Base-by-base conservation (phyloP, 2,329 filamentous ascomycete species). In the Exophiala sideris region DNA sequence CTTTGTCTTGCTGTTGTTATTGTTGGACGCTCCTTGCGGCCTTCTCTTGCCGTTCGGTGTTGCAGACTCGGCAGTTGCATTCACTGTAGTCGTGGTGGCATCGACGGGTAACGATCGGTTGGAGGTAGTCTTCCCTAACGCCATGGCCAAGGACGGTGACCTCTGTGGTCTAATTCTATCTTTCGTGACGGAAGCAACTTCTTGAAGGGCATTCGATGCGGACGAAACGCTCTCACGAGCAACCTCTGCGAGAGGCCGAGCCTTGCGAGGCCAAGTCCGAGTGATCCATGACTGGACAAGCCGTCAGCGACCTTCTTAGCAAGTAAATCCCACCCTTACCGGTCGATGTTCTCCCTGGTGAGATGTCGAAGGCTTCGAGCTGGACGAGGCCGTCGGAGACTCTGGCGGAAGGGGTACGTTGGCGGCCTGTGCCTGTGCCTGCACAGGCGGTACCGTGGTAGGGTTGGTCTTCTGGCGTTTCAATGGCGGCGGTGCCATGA, bases 211-310 rank as follows among this genome's bases (percentile, higher is more conserved):
- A 56, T 68, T 69, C 56, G 69, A 69, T 39, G 72, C 69, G 46
- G 72, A 73, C 36, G 73, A 74, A 46, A 76, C 76, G 63, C 73
- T 77, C 65, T 78, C 76, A 63, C 71, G 71, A 58, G 73, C 74
- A 66, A 77, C 71, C 67, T 78, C 72, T 54, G 75, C 76, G 62
- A 77, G 67, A 46, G 76, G 71, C 35, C 71, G 68, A 45, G 76
- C 73, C 64, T 78, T 79, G 34, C 70, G 69, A 35, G 74, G 73
- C 76, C 76, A 78, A 21, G 72, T 71, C 49, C 69, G 71, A 24
- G 69, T 71, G 60, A 76, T 75, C 74, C 74, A 76, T 48, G 58
- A 59, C 58, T 60, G 46, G 18, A 20, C 6, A 7, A 12, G 11
- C 18, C 38, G 21, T 49, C 16, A 54, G 52, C 38, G 7, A 32